Conservation (phyloP, 306 rosid genomes). For the Dicorynia guianensis region DNA sequence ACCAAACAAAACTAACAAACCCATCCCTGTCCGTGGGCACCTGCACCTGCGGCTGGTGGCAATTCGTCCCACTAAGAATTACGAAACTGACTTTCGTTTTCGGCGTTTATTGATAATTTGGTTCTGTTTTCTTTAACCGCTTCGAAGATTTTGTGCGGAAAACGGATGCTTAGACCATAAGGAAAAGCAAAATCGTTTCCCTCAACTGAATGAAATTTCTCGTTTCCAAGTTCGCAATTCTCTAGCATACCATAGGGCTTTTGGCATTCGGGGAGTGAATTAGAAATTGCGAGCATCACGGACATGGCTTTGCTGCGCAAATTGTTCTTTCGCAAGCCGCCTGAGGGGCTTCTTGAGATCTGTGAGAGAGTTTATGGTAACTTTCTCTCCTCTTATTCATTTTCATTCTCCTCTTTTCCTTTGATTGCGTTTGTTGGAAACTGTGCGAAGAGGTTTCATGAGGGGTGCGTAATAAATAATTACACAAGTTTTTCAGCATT, state of each 20-base stretch:
- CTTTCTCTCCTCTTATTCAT: background rate
- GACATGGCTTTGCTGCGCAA: conserved; percentile 82
- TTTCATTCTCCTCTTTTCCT: conserved; percentile 1
- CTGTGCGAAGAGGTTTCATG: conserved; percentile 4
- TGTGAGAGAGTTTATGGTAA: conserved; percentile 87
- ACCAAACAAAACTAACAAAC: conserved; percentile 24
- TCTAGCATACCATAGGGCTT: conserved; percentile 22
- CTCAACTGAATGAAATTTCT: conserved; percentile 2
- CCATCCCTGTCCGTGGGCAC: conserved; percentile 14
- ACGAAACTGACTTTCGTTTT: conserved; percentile 24
- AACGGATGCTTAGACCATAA: conserved; percentile 21
- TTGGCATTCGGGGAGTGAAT: background rate
- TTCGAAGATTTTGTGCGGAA: conserved; percentile 14
- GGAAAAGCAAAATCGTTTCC: conserved; percentile 13
- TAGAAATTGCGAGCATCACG: conserved; percentile 41
- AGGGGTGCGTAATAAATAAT: background rate
- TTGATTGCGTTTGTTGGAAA: conserved; percentile 10
- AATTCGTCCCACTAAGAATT: background rate
- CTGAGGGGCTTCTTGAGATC: conserved; percentile 93
- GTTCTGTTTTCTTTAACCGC: conserved; percentile 7
- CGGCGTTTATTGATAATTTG: background rate
- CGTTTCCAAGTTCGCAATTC: background rate
- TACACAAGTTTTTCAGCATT: conserved; percentile 4
- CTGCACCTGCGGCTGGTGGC: background rate
- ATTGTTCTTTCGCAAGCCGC: conserved; percentile 91